phyloP scores from a whole-genome alignment of 441 rosid genomes.

The Viola pubescens region DNA sequence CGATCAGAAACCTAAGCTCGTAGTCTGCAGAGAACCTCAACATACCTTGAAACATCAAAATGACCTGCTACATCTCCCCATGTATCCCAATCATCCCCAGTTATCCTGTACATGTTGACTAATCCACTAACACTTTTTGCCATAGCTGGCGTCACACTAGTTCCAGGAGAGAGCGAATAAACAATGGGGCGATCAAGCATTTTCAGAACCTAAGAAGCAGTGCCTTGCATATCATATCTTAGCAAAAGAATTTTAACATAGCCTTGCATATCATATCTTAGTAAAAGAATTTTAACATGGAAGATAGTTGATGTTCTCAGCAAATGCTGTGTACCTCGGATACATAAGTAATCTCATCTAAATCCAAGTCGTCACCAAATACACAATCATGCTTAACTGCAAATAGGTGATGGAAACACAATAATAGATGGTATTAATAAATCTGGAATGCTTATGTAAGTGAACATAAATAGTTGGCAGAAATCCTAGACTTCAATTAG shows the following conservation, averaged over 20 bases:
- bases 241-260: constrained; percentile 7
- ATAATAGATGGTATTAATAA: constrained; percentile 2
- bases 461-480: neutral
- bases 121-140: constrained; percentile 60
- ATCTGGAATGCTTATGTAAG: neutral
- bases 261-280: no score
- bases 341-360: constrained; percentile 58
- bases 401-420: constrained; percentile 7
- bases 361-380: constrained; percentile 72
- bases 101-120: constrained; percentile 81
- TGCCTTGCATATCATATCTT: constrained; percentile 9
- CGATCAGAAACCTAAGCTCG: constrained; percentile 6
- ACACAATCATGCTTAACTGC: constrained; percentile 84
- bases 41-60: constrained; percentile 72
- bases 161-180: constrained; percentile 89
- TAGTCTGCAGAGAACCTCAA: constrained; percentile 8
- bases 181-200: constrained; percentile 56
- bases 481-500: neutral
- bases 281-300: no score
- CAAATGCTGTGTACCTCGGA: constrained; percentile 46
- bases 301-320: neutral
- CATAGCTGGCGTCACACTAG: constrained; percentile 71
- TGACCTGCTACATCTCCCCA: constrained; percentile 77
- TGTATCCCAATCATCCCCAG: constrained; percentile 91
- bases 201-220: constrained; percentile 51